Evolutionary conservation across 129 eudicot genomes (phyloP).

Genomic region (Daucus carota): DNA sequence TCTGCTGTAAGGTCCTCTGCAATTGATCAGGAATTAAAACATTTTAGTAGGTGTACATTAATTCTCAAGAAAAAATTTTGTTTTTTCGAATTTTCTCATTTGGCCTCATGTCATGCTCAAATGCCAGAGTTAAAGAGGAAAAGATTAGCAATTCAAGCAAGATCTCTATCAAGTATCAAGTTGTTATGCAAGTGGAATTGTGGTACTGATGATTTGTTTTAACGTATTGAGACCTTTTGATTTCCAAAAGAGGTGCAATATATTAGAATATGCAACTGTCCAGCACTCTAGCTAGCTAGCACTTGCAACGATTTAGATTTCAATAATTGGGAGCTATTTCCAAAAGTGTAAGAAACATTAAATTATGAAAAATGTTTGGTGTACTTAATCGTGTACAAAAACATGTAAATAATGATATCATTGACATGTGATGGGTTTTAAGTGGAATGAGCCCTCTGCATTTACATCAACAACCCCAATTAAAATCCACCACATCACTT

Average conservation of each 20-base stretch:
- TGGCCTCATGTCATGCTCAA: neutral
- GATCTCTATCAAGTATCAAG: neutral
- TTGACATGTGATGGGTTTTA: no score
- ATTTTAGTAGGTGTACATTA: constrained; percentile 28
- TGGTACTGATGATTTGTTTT: neutral
- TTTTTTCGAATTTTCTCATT: neutral
- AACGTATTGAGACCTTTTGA: neutral
- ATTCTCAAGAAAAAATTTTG: constrained; percentile 8
- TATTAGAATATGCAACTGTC: neutral
- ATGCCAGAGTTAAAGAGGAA: neutral
- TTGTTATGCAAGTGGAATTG: neutral
- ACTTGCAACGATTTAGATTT: neutral
- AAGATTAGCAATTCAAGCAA: neutral
- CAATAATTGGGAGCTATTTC: neutral
- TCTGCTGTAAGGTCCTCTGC: constrained; percentile 15
- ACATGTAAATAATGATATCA: no score
- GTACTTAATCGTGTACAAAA: no score
- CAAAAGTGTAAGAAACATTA: neutral
- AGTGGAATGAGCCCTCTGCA: no score
- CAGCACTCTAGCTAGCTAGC: no score
- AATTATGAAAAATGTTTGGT: no score
- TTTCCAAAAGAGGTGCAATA: neutral
- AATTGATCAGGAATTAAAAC: constrained; percentile 12
- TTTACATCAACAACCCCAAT: no score
- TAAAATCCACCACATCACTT: no score